phyloP scores from a whole-genome alignment of 768 basidiomycete species.

The Agrocybe chaxingu region DNA sequence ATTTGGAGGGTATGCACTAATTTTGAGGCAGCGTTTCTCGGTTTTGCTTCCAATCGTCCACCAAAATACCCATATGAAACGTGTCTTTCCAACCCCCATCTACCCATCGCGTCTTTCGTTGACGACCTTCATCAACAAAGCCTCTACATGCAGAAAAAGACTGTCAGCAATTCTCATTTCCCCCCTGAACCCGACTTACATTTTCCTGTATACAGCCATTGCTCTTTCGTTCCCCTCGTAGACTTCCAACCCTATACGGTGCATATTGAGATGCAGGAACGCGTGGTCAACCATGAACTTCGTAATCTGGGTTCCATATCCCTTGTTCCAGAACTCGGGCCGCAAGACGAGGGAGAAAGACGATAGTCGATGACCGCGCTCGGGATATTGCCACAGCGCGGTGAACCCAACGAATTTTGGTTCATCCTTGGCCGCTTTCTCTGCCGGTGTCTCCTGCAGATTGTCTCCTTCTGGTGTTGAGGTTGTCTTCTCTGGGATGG shows the following conservation, averaged over 20 bases:
- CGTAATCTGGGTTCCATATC: constrained; percentile 9
- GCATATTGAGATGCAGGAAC: constrained; percentile 13
- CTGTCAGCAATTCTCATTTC: not conserved
- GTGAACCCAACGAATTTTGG: constrained; percentile 11
- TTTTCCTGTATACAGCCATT: constrained; percentile 7
- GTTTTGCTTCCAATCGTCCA: constrained; percentile 5
- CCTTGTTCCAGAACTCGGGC: constrained; percentile 9
- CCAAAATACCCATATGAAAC: constrained; percentile 12
- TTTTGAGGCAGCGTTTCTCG: not conserved
- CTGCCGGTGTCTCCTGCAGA: not conserved
- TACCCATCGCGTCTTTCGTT: constrained; percentile 6
- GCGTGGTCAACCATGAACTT: constrained; percentile 13
- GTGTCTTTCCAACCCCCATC: constrained; percentile 13
- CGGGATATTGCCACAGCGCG: constrained; percentile 7
- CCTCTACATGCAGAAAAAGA: constrained; percentile 1
- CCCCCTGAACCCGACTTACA: constrained; percentile 1
- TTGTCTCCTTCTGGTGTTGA: no score
- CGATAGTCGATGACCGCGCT: constrained; percentile 7
- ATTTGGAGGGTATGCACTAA: not conserved
- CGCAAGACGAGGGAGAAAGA: constrained; percentile 7
- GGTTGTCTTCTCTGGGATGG: not conserved
- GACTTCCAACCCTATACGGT: constrained; percentile 12
- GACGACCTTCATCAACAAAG: constrained; percentile 12
- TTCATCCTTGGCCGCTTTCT: not conserved
- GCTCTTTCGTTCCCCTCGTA: constrained; percentile 13